These are phyloP conservation scores for Fusarium fujikuroi DNA, from an alignment of 2,329 filamentous ascomycete species.

Conservation along the genomic window DNA sequence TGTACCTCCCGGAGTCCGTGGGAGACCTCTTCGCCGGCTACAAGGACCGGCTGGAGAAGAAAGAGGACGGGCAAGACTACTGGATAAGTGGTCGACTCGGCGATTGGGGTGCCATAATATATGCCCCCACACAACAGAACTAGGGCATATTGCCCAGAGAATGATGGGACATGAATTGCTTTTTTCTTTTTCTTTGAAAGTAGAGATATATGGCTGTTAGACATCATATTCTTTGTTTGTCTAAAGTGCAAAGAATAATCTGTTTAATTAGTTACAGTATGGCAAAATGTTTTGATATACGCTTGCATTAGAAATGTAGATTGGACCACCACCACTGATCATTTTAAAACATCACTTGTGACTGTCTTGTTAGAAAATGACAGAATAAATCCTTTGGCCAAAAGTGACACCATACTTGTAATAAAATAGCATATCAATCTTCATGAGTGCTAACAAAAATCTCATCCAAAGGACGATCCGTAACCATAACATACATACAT, in stretches of 20 bases:
- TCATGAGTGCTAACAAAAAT: not conserved
- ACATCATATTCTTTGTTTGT: not conserved
- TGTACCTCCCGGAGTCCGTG: not conserved
- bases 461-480: constrained; percentile 4
- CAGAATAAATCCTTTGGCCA: not conserved
- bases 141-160: not conserved
- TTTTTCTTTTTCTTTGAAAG: not conserved
- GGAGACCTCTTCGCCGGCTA: not conserved
- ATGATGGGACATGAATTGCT: not conserved
- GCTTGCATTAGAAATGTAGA: not conserved
- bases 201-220: fast-evolving
- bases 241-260: not conserved
- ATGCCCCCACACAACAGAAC: not conserved
- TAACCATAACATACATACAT: constrained; percentile 25
- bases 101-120: not conserved
- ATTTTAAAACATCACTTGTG: not conserved
- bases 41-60: not conserved
- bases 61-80: not conserved
- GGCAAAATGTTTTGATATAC: not conserved
- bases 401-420: not conserved
- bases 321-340: not conserved
- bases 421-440: not conserved
- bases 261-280: not conserved
- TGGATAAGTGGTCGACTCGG: not conserved
- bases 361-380: not conserved